These are phyloP conservation scores for Cardamine chenopodiifolia DNA, from an alignment of 345 rosid genomes.

Conservation along the genomic window DNA sequence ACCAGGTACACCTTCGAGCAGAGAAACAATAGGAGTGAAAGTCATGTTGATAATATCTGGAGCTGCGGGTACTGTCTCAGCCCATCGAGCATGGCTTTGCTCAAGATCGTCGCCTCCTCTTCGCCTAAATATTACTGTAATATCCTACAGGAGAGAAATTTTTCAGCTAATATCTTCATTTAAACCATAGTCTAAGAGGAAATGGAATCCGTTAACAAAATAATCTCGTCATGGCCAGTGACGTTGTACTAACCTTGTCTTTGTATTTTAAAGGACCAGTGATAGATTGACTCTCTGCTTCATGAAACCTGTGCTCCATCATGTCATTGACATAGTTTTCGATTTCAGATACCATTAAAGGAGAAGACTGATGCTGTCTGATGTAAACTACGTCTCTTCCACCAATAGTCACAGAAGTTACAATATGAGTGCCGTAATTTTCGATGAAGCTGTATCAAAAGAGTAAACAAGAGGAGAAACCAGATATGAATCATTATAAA, in stretches of 20 bases:
- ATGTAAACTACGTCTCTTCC: constrained; percentile 96
- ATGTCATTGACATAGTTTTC: constrained; percentile 84
- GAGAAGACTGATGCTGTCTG: constrained; percentile 90
- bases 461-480: constrained; percentile 19
- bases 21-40: constrained; percentile 78
- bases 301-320: constrained; percentile 66
- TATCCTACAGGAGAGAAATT: constrained; percentile 77
- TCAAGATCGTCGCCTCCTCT: constrained; percentile 99
- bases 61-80: constrained; percentile 67
- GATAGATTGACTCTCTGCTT: constrained; percentile 60
- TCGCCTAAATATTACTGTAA: constrained; percentile 94
- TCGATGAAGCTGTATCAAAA: constrained; percentile 68
- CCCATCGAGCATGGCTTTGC: constrained; percentile 94
- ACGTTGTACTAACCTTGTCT: constrained; percentile 73
- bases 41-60: constrained; percentile 97
- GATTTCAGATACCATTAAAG: constrained; percentile 64
- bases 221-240: constrained; percentile 8
- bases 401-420: constrained; percentile 89
- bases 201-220: neutral
- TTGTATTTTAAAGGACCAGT: constrained; percentile 80
- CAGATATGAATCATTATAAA: constrained; percentile 34
- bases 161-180: constrained; percentile 30
- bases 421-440: constrained; percentile 83
- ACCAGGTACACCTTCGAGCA: constrained; percentile 92
- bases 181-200: neutral